Conservation (phyloP, 176 grass and related monocot genomes). For the Tuctoria greenei region DNA sequence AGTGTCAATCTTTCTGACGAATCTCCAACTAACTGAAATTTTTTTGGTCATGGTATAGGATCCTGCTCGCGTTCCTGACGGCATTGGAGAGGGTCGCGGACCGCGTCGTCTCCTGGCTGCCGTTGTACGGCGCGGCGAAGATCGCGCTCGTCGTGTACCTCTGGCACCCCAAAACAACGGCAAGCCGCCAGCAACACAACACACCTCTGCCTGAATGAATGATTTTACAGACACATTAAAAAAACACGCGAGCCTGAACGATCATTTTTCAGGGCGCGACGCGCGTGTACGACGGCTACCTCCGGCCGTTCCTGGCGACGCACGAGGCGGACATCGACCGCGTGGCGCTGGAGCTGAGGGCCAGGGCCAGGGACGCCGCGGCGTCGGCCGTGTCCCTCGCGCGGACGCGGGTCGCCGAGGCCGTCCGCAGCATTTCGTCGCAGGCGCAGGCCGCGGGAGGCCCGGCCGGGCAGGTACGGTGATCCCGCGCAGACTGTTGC, state of each 20-base stretch:
- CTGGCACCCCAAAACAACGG: constrained; percentile 64
- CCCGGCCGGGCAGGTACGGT: constrained; percentile 20
- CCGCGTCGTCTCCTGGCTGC: constrained; percentile 62
- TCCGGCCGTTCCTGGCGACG: constrained; percentile 49
- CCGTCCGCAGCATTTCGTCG: constrained; percentile 25
- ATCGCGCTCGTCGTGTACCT: constrained; percentile 63
- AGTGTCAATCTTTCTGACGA: not conserved
- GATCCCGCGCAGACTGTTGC: not conserved
- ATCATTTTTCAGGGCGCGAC: constrained; percentile 43
- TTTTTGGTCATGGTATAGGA: constrained; percentile 28
- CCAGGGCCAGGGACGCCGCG: constrained; percentile 40
- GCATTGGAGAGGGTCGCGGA: constrained; percentile 53
- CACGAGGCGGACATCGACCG: constrained; percentile 71
- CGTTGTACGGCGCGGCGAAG: constrained; percentile 73
- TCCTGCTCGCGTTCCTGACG: constrained; percentile 64
- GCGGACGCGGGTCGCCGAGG: constrained; percentile 40
- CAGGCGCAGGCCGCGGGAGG: constrained; percentile 23
- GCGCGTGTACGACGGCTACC: constrained; percentile 57
- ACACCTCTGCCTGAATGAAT: not conserved
- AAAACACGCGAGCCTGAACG: not conserved
- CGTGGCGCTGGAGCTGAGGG: constrained; percentile 46
- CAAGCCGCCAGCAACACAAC: constrained; percentile 5
- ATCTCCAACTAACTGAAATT: not conserved
- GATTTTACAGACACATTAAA: not conserved
- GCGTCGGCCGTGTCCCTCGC: constrained; percentile 29